phyloP scores from a whole-genome alignment of 1,284 basidiomycete species.

The Ustilago loliicola region DNA sequence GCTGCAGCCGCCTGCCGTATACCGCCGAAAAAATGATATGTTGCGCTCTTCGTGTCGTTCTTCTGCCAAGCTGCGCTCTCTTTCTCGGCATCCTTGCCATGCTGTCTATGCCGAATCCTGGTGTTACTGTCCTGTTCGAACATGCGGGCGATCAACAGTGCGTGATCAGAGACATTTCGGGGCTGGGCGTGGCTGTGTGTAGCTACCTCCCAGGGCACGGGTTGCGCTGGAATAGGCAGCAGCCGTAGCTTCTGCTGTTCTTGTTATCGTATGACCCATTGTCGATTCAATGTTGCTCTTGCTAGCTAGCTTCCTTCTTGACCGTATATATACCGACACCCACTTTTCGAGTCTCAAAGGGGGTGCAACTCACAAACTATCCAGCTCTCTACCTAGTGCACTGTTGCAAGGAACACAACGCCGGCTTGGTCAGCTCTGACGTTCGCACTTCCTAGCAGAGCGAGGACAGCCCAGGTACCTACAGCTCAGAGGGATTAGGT shows the following conservation, averaged over 20 bases:
- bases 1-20: constrained; percentile 11
- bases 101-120: not conserved
- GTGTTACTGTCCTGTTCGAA: not conserved
- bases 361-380: not conserved
- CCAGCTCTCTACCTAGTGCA: not conserved
- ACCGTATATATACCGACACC: not conserved
- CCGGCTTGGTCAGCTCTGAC: not conserved
- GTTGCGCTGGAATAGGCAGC: too few species aligned
- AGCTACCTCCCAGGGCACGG: not conserved
- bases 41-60: not conserved
- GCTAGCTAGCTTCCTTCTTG: not conserved
- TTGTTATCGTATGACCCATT: too few species aligned
- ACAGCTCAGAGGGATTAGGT: too few species aligned
- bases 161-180: too few species aligned
- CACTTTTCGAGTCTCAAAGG: not conserved
- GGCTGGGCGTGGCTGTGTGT: too few species aligned
- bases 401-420: not conserved
- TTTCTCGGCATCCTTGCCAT: constrained; percentile 11
- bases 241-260: too few species aligned
- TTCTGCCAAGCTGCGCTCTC: not conserved
- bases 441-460: not conserved
- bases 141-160: constrained; percentile 1
- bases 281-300: not conserved
- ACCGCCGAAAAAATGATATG: constrained; percentile 21
- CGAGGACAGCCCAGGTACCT: too few species aligned